phyloP scores from a whole-genome alignment of 2,329 filamentous ascomycete genomes.

The Penicillium frequentans region DNA sequence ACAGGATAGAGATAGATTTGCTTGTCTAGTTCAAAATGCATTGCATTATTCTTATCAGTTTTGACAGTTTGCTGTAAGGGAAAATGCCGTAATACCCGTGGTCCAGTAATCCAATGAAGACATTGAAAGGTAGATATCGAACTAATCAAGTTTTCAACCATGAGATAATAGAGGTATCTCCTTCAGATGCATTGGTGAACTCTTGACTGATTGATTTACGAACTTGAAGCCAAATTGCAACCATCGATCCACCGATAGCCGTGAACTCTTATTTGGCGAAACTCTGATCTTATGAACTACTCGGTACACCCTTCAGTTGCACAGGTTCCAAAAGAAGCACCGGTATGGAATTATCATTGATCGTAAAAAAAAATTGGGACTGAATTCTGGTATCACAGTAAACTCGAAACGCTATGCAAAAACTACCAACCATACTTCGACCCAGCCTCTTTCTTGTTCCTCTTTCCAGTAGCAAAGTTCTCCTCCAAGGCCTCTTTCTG shows the following conservation, averaged over 20 bases:
- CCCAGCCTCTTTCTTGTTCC: slow-evolving; percentile 78
- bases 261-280: too few species aligned
- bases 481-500: slow-evolving; percentile 90
- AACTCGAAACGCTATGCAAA: slow-evolving; percentile 3
- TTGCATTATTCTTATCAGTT: background rate
- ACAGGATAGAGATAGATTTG: background rate
- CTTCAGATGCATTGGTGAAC: too few species aligned
- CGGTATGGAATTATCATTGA: background rate
- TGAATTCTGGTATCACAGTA: slow-evolving; percentile 13
- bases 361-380: background rate
- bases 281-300: background rate
- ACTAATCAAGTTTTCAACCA: too few species aligned
- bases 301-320: background rate
- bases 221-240: background rate
- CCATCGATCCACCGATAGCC: background rate
- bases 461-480: slow-evolving; percentile 78
- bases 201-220: too few species aligned
- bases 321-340: background rate
- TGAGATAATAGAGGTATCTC: too few species aligned
- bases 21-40: background rate
- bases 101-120: too few species aligned
- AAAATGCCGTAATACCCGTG: background rate
- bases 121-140: too few species aligned
- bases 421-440: slow-evolving; percentile 77
- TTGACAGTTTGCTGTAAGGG: background rate